Conservation (phyloP, 2,329 filamentous ascomycete species). For the Fusarium devonianum region DNA sequence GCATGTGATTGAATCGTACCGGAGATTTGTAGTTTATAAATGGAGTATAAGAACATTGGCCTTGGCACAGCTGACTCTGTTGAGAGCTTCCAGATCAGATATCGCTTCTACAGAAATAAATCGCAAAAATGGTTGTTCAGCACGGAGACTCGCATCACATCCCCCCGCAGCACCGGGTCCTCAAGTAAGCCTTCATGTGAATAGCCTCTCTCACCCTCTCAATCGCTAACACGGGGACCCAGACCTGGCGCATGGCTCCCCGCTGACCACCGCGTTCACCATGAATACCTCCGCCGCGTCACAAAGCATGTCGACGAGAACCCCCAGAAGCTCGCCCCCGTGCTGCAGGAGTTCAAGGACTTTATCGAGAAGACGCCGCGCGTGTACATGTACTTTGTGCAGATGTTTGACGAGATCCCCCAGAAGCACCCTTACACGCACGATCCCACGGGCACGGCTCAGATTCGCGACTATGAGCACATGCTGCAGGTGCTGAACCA, state of each 20-base stretch:
- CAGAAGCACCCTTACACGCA: conserved; percentile 63
- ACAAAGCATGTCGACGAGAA: conserved; percentile 63
- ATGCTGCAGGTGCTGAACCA: conserved; percentile 73
- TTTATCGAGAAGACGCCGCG: conserved; percentile 70
- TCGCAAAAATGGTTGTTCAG: conserved; percentile 56
- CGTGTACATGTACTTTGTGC: conserved; percentile 70
- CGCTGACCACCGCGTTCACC: conserved; percentile 66
- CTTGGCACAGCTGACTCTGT: neutral
- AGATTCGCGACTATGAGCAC: conserved; percentile 71
- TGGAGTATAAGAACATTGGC: neutral
- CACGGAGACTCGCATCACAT: conserved; percentile 61
- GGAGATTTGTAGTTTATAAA: conserved; percentile 1
- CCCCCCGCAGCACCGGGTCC: conserved; percentile 54
- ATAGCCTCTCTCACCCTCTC: conserved; percentile 1
- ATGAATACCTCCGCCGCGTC: conserved; percentile 66
- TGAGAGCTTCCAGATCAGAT: no score
- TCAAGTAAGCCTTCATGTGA: conserved; percentile 49
- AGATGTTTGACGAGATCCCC: conserved; percentile 75
- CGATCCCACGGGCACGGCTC: conserved; percentile 67
- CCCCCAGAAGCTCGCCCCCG: conserved; percentile 61
- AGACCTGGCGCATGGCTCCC: conserved; percentile 69
- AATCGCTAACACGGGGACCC: neutral
- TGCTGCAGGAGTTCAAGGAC: conserved; percentile 68
- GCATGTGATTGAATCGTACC: neutral
- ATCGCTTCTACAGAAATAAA: neutral